Evolutionary conservation across 306 rosid species (phyloP).

Genomic region (Sindora glabra): DNA sequence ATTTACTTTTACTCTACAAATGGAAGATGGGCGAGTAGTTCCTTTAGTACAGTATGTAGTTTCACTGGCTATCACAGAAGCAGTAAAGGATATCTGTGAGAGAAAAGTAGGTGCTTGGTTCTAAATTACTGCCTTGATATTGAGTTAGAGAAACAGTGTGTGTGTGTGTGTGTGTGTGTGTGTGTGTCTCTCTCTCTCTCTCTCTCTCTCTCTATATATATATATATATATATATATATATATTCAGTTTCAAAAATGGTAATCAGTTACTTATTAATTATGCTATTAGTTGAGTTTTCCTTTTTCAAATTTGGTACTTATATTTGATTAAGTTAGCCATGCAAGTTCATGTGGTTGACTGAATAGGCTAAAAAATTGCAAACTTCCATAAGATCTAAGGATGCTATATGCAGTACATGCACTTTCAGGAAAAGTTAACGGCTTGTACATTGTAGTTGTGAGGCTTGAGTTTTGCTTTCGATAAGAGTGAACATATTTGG

Average conservation of each 20-base stretch:
- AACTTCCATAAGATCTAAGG: not conserved
- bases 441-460: not conserved
- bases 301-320: too few relatives aligned
- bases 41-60: conserved; percentile 83
- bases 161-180: too few relatives aligned
- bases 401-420: not conserved
- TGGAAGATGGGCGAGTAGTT: conserved; percentile 79
- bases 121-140: not conserved
- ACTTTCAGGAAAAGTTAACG: not conserved
- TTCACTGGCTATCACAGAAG: conserved; percentile 81
- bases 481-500: not conserved
- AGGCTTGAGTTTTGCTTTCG: not conserved
- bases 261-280: too few relatives aligned
- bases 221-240: too few relatives aligned
- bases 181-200: too few relatives aligned
- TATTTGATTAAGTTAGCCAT: not conserved
- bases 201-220: too few relatives aligned
- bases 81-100: conserved; percentile 73
- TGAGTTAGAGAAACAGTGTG: too few relatives aligned
- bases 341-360: not conserved
- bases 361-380: not conserved
- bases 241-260: too few relatives aligned
- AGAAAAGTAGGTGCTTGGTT: conserved; percentile 44
- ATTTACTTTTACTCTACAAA: conserved; percentile 78
- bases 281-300: too few relatives aligned